These are phyloP conservation scores for Xylariaceae sp. DNA, from an alignment of 2,329 filamentous ascomycete species.

Conservation along the genomic window DNA sequence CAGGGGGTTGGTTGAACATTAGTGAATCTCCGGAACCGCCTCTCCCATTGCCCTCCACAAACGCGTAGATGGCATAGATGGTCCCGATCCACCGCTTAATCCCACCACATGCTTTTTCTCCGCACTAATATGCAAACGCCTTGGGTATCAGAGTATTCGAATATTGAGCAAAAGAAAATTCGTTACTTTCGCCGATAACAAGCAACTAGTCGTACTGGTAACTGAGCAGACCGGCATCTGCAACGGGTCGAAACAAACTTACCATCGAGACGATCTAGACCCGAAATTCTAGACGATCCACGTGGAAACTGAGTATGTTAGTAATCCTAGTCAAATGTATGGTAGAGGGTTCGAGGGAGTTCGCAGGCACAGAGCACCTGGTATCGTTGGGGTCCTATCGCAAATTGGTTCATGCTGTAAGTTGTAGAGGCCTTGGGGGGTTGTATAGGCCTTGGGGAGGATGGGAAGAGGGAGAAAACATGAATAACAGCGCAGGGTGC, in stretches of 20 bases:
- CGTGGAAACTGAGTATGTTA: constrained; percentile 24
- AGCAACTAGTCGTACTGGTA: not conserved
- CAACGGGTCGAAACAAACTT: constrained; percentile 19
- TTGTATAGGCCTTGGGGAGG: not conserved
- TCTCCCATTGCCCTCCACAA: not conserved
- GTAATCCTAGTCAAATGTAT: constrained; percentile 19
- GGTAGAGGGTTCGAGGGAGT: constrained; percentile 7
- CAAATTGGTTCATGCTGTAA: constrained; percentile 14
- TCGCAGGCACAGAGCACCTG: constrained; percentile 19
- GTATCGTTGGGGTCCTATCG: constrained; percentile 24
- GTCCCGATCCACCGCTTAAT: constrained; percentile 6
- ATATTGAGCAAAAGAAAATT: constrained; percentile 5
- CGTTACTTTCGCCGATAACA: constrained; percentile 5
- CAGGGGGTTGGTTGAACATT: not conserved
- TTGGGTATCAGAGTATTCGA: constrained; percentile 19
- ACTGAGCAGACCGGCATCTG: constrained; percentile 1
- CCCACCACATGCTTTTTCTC: constrained; percentile 2
- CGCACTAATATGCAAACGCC: constrained; percentile 16
- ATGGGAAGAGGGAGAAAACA: constrained; percentile 3
- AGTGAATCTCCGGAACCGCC: not conserved
- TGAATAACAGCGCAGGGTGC: constrained; percentile 12
- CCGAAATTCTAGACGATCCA: constrained; percentile 3
- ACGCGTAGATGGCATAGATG: constrained; percentile 1
- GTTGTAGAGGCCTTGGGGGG: constrained; percentile 5
- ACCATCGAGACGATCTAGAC: constrained; percentile 19